These are phyloP conservation scores for Cubamyces sp. DNA, from an alignment of 768 basidiomycete genomes.

Conservation along the genomic window DNA sequence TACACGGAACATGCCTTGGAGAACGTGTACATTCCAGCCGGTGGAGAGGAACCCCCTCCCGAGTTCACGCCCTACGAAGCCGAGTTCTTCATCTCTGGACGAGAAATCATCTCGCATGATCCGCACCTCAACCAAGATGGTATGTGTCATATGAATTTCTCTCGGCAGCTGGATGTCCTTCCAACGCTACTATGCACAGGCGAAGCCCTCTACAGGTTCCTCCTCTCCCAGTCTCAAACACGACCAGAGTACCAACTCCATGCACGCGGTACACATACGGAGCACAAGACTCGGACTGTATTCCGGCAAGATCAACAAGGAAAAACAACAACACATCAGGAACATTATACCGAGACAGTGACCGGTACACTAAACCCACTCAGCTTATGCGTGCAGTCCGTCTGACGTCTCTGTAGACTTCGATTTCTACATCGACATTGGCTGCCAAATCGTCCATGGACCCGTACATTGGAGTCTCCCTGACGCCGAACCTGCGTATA, in stretches of 20 bases:
- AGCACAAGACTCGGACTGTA: constrained; percentile 54
- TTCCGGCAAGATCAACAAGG: constrained; percentile 41
- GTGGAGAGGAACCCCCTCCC: constrained; percentile 56
- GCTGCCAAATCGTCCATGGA: constrained; percentile 43
- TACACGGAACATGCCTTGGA: constrained; percentile 22
- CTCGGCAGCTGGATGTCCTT: neutral
- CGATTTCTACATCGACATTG: constrained; percentile 65
- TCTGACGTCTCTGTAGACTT: constrained; percentile 46
- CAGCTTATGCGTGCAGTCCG: too few species aligned
- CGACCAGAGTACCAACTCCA: constrained; percentile 52
- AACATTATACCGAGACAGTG: constrained; percentile 61
- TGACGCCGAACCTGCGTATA: constrained; percentile 66
- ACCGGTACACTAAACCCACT: constrained; percentile 40
- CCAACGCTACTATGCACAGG: constrained; percentile 44
- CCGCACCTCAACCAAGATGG: constrained; percentile 69
- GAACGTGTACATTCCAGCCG: constrained; percentile 29
- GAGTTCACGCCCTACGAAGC: constrained; percentile 66
- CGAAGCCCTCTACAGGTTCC: constrained; percentile 74
- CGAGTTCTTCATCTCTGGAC: constrained; percentile 51
- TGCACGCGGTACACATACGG: constrained; percentile 58
- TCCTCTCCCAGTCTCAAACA: constrained; percentile 56
- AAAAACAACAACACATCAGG: constrained; percentile 40
- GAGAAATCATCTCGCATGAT: constrained; percentile 70
- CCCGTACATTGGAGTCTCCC: constrained; percentile 62
- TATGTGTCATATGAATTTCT: constrained; percentile 30